These are phyloP conservation scores for Hyphodiscus sp. DNA, from an alignment of 2,329 filamentous ascomycete species.

Conservation along the genomic window DNA sequence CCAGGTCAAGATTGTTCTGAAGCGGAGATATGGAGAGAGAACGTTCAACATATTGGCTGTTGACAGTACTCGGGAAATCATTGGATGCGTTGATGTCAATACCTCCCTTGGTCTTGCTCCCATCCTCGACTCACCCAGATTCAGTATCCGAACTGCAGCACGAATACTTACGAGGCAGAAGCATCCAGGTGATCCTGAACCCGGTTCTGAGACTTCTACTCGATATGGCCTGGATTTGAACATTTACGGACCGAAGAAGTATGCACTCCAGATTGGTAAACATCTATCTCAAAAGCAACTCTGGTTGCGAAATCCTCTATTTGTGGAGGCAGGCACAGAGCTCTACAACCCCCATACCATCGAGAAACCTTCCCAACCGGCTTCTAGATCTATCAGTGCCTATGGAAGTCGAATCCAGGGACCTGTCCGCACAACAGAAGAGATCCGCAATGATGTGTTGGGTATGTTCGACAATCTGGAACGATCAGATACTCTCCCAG, in stretches of 20 bases:
- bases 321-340: slow-evolving; percentile 60
- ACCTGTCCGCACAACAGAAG: slow-evolving; percentile 64
- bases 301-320: slow-evolving; percentile 59
- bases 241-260: slow-evolving; percentile 69
- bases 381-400: slow-evolving; percentile 27
- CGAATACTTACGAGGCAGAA: slow-evolving; percentile 63
- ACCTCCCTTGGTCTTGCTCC: slow-evolving; percentile 63
- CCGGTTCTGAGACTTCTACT: slow-evolving; percentile 55
- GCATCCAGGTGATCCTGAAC: slow-evolving; percentile 49
- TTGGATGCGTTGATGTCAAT: slow-evolving; percentile 67
- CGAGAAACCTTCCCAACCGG: slow-evolving; percentile 20
- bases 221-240: slow-evolving; percentile 63
- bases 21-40: slow-evolving; percentile 48
- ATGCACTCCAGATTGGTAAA: slow-evolving; percentile 58
- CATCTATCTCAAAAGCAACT: slow-evolving; percentile 61
- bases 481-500: slow-evolving; percentile 67
- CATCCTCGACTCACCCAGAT: slow-evolving; percentile 58
- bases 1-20: slow-evolving; percentile 65
- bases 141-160: slow-evolving; percentile 63
- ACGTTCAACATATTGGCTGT: slow-evolving; percentile 62
- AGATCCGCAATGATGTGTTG: slow-evolving; percentile 78
- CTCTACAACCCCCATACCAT: slow-evolving; percentile 68
- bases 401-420: slow-evolving; percentile 32
- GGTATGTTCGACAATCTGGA: slow-evolving; percentile 82
- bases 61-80: slow-evolving; percentile 64